Percentiles rank a stretch among this genome's conserved stretches.
Evolutionary conservation across 768 basidiomycete genomes (phyloP).

Genomic region (Lentinus brumalis): DNA sequence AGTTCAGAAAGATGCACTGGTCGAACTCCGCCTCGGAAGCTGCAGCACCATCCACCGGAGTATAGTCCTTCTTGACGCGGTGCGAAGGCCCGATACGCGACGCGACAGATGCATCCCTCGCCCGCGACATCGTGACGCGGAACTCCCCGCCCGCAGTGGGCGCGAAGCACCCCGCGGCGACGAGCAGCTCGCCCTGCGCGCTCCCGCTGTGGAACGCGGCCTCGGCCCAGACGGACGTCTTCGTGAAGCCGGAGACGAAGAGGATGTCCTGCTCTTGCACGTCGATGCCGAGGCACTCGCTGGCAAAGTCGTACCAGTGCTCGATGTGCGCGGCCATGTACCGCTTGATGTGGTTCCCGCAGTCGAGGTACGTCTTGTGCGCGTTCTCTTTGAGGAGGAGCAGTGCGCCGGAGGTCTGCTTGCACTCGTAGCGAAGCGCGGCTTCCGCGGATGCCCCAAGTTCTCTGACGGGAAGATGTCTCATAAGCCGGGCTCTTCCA

Average conservation of each 20-base stretch:
- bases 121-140: not conserved
- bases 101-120: not conserved
- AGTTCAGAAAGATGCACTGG: constrained; percentile 16
- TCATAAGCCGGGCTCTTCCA: not conserved
- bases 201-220: constrained; percentile 3
- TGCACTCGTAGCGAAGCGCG: not conserved
- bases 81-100: not conserved
- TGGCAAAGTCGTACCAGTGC: constrained; percentile 3
- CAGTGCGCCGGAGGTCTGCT: constrained; percentile 9
- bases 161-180: not conserved
- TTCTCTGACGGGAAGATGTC: not conserved
- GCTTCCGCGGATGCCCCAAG: not conserved
- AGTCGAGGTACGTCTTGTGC: not conserved
- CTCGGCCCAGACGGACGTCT: not conserved
- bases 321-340: not conserved
- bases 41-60: no score
- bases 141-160: not conserved
- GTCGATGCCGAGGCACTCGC: constrained; percentile 2
- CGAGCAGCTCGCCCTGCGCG: not conserved
- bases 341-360: not conserved
- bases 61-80: no score
- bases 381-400: not conserved
- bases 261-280: not conserved
- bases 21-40: not conserved
- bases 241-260: constrained; percentile 2